These are phyloP conservation scores for Boletus subparvulus DNA, from an alignment of 768 basidiomycete genomes.

Conservation along the genomic window DNA sequence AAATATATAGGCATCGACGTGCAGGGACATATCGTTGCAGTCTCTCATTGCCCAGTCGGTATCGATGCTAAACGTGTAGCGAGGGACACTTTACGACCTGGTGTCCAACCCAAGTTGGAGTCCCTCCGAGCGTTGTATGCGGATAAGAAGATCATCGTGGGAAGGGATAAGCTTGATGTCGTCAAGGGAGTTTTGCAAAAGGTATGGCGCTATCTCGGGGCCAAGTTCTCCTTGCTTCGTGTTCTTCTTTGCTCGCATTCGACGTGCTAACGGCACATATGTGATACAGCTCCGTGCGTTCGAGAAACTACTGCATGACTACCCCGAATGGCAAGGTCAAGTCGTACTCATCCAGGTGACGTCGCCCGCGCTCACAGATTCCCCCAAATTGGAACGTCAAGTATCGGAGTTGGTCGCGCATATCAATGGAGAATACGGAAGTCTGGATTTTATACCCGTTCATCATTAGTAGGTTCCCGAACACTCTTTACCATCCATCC, in stretches of 20 bases:
- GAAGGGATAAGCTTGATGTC: slow-evolving; percentile 96
- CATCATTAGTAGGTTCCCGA: slow-evolving; percentile 86
- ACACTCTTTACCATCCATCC: neutral
- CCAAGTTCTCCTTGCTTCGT: no score
- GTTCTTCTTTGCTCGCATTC: neutral
- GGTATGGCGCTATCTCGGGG: slow-evolving; percentile 37
- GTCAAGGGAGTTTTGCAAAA: slow-evolving; percentile 98
- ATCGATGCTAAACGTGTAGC: slow-evolving; percentile 91
- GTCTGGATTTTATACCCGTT: slow-evolving; percentile 92
- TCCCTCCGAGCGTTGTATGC: slow-evolving; percentile 83
- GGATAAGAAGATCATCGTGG: slow-evolving; percentile 98
- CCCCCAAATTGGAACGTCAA: slow-evolving; percentile 89
- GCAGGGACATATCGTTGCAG: slow-evolving; percentile 77
- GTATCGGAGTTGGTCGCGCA: slow-evolving; percentile 92
- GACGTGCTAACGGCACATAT: neutral
- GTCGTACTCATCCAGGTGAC: slow-evolving; percentile 84
- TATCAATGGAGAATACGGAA: slow-evolving; percentile 95
- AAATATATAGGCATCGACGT: slow-evolving; percentile 64
- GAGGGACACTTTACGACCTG: slow-evolving; percentile 76
- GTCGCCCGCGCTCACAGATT: slow-evolving; percentile 87
- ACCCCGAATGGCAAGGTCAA: slow-evolving; percentile 94
- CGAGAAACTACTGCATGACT: slow-evolving; percentile 88
- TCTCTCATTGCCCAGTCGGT: slow-evolving; percentile 93
- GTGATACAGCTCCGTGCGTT: slow-evolving; percentile 79
- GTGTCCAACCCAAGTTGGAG: slow-evolving; percentile 87